Conservation (phyloP, 1,139 yeast species). For the Yamadazyma membranifaciens region DNA sequence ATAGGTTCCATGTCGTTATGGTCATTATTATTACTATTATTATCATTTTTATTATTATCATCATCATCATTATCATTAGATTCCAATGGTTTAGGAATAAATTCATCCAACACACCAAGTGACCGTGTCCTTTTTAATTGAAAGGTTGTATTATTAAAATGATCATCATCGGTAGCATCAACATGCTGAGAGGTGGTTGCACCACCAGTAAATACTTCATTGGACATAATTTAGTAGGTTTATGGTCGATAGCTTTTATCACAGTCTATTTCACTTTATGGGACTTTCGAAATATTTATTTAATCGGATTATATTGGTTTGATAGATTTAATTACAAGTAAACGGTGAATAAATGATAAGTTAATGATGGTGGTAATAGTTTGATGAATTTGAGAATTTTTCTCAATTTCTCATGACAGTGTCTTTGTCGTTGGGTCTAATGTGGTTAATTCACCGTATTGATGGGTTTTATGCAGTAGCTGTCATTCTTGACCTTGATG, state of each 20-base stretch:
- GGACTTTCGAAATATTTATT: background rate
- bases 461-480: background rate
- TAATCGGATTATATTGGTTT: no score
- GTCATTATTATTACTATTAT: background rate
- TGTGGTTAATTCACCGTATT: no score
- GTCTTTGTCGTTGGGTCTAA: background rate
- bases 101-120: constrained; percentile 76
- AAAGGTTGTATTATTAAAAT: constrained; percentile 71
- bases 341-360: no score
- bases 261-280: background rate
- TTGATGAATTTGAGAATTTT: background rate
- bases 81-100: constrained; percentile 28
- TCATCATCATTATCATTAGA: background rate
- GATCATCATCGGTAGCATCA: constrained; percentile 70
- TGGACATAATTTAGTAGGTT: constrained; percentile 6
- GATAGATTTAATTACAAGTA: no score
- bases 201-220: constrained; percentile 47
- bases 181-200: constrained; percentile 59
- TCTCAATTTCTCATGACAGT: background rate
- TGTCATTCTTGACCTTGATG: no score
- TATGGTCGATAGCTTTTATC: background rate
- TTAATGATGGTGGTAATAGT: no score
- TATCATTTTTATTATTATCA: background rate
- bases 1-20: no score
- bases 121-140: constrained; percentile 81